Evolutionary conservation across 208 protist genomes (phyloP).

Genomic region (Wallacemonas sp.): DNA sequence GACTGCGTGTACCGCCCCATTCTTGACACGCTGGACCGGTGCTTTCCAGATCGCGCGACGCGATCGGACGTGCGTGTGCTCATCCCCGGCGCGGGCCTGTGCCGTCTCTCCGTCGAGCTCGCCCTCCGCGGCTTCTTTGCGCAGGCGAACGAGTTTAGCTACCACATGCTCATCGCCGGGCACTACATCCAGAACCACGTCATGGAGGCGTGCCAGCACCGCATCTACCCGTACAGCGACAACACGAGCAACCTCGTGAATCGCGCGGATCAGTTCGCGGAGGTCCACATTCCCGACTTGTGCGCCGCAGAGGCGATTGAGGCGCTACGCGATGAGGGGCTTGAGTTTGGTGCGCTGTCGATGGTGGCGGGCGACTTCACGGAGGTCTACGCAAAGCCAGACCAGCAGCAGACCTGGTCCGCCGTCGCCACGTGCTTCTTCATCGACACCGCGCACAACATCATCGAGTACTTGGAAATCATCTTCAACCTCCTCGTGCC

Average conservation of each 20-base stretch:
- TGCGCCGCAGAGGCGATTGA: slow-evolving; percentile 83
- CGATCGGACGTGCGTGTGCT: slow-evolving; percentile 73
- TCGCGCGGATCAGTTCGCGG: slow-evolving; percentile 86
- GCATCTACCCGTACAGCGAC: slow-evolving; percentile 92
- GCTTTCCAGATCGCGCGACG: slow-evolving; percentile 63
- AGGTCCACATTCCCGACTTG: slow-evolving; percentile 92
- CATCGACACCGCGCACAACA: slow-evolving; percentile 97
- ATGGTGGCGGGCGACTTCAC: slow-evolving; percentile 98
- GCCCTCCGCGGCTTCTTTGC: slow-evolving; percentile 89
- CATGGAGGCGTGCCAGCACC: slow-evolving; percentile 72
- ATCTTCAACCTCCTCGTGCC: slow-evolving; percentile 90
- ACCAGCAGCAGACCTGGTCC: slow-evolving; percentile 87
- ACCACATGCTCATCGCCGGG: slow-evolving; percentile 97
- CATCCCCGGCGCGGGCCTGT: slow-evolving; percentile 90
- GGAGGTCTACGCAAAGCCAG: slow-evolving; percentile 93
- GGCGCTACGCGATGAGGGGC: slow-evolving; percentile 44
- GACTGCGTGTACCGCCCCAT: slow-evolving; percentile 90
- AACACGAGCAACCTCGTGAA: slow-evolving; percentile 91
- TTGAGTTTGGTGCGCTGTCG: slow-evolving; percentile 88
- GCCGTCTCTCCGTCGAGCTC: slow-evolving; percentile 95
- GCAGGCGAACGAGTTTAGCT: slow-evolving; percentile 98
- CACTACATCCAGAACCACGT: slow-evolving; percentile 96
- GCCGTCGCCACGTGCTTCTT: slow-evolving; percentile 97
- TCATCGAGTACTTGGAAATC: slow-evolving; percentile 95
- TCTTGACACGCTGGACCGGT: slow-evolving; percentile 73